A percentile compares a stretch with the other conserved stretches of the same genome.
These are phyloP conservation scores for Lipomyces kockii DNA, from an alignment of 805 yeast genomes.

Conservation along the genomic window DNA sequence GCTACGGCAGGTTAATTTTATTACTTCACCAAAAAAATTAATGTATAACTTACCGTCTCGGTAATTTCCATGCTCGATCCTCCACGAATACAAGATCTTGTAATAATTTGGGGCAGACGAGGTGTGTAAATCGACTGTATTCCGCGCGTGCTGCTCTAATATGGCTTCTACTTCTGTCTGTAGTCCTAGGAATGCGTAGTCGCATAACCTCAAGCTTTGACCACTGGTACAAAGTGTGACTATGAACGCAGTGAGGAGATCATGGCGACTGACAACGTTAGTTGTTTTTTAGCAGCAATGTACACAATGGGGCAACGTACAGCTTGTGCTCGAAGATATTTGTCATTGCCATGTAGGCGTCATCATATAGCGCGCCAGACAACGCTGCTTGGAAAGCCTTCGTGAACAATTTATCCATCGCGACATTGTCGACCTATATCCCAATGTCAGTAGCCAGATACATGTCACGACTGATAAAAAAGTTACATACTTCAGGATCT, in stretches of 20 bases:
- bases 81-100: slow-evolving; percentile 57
- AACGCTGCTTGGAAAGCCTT: slow-evolving; percentile 21
- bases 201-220: slow-evolving; percentile 49
- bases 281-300: neutral
- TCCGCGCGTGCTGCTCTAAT: slow-evolving; percentile 45
- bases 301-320: slow-evolving; percentile 6
- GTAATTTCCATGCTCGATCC: slow-evolving; percentile 55
- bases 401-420: slow-evolving; percentile 1
- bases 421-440: neutral
- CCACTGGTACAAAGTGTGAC: slow-evolving; percentile 49
- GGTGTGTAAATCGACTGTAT: slow-evolving; percentile 40
- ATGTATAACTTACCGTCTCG: slow-evolving; percentile 48
- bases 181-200: slow-evolving; percentile 53
- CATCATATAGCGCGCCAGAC: slow-evolving; percentile 32
- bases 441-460: neutral
- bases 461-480: neutral
- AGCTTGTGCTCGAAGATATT: neutral
- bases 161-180: slow-evolving; percentile 51
- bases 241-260: slow-evolving; percentile 47
- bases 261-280: slow-evolving; percentile 25
- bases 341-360: slow-evolving; percentile 36
- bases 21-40: too few relatives aligned
- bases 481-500: neutral
- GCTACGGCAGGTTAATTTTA: slow-evolving; percentile 38
- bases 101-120: slow-evolving; percentile 50